Percentiles rank a stretch among this genome's conserved stretches.
Evolutionary conservation across 306 rosid genomes (phyloP).

Genomic region (Quercus parvula): DNA sequence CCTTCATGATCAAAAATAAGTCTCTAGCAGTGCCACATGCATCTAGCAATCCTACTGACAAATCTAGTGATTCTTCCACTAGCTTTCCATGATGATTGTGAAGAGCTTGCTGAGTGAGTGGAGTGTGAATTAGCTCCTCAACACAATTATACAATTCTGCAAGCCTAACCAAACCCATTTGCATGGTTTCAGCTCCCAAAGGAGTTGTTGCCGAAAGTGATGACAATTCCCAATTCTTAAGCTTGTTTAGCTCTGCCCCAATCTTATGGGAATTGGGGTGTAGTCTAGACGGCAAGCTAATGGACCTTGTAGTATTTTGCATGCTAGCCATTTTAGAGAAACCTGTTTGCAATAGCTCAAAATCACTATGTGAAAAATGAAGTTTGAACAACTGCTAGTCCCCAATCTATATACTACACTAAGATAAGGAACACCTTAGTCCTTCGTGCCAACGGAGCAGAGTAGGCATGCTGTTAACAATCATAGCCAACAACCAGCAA

Average conservation of each 20-base stretch:
- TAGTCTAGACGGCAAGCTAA: conserved; percentile 62
- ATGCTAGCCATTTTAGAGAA: conserved; percentile 10
- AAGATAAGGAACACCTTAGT: too few relatives aligned
- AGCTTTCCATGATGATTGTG: conserved; percentile 23
- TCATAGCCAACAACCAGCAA: not conserved
- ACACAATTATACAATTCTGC: conserved; percentile 47
- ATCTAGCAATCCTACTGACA: conserved; percentile 52
- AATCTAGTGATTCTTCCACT: conserved; percentile 48
- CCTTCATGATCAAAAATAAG: conserved; percentile 32
- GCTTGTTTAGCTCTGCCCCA: conserved; percentile 33
- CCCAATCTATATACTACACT: too few relatives aligned
- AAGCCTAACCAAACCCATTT: conserved; percentile 38
- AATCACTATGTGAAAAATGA: too few relatives aligned
- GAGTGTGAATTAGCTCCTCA: conserved; percentile 32
- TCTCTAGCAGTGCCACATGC: conserved; percentile 57
- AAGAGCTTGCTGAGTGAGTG: conserved; percentile 39
- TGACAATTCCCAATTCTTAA: conserved; percentile 25
- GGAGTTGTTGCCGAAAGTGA: conserved; percentile 1
- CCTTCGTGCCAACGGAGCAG: too few relatives aligned
- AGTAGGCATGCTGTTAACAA: too few relatives aligned
- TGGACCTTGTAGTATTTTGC: conserved; percentile 39
- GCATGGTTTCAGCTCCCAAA: conserved; percentile 17
- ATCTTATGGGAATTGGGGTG: conserved; percentile 36
- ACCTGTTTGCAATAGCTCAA: not conserved
- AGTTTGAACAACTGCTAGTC: not conserved